Evolutionary conservation across 164 flowering plant genomes (phyloP).

Genomic region (Tetracentron sinense): DNA sequence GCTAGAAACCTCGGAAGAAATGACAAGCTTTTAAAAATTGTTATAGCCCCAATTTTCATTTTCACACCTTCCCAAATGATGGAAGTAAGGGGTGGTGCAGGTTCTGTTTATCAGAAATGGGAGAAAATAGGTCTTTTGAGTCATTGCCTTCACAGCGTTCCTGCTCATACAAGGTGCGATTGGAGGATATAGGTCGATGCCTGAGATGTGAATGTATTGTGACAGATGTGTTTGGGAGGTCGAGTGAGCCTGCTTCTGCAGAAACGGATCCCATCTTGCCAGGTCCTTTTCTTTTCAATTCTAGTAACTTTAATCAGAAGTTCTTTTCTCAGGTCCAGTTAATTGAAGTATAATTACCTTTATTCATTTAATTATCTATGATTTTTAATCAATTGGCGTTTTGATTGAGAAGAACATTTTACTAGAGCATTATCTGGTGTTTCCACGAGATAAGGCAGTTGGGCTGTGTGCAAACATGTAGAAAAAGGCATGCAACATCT

Average conservation of each 20-base stretch:
- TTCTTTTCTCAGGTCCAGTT: no score
- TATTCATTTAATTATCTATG: no score
- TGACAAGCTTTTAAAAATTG: no score
- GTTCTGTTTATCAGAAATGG: slow-evolving; percentile 56
- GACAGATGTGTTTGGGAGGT: slow-evolving; percentile 89
- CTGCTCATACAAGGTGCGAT: slow-evolving; percentile 71
- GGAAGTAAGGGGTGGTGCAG: slow-evolving; percentile 36
- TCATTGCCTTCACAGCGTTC: slow-evolving; percentile 60
- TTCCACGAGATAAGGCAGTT: no score
- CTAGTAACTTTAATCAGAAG: slow-evolving; percentile 1
- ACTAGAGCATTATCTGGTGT: no score
- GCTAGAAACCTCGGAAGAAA: no score
- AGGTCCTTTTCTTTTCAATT: slow-evolving; percentile 42
- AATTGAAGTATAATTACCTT: no score
- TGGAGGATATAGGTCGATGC: slow-evolving; percentile 81
- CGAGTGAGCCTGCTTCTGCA: slow-evolving; percentile 65
- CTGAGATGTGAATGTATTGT: slow-evolving; percentile 89
- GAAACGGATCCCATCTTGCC: slow-evolving; percentile 64
- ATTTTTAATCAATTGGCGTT: no score
- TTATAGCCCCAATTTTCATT: neutral
- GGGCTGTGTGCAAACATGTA: no score
- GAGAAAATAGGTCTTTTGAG: slow-evolving; percentile 48
- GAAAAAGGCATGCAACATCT: no score
- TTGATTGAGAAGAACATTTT: no score
- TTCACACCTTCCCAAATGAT: neutral